Evolutionary conservation across 345 rosid species (phyloP).

Genomic region (Reutealis trisperma): DNA sequence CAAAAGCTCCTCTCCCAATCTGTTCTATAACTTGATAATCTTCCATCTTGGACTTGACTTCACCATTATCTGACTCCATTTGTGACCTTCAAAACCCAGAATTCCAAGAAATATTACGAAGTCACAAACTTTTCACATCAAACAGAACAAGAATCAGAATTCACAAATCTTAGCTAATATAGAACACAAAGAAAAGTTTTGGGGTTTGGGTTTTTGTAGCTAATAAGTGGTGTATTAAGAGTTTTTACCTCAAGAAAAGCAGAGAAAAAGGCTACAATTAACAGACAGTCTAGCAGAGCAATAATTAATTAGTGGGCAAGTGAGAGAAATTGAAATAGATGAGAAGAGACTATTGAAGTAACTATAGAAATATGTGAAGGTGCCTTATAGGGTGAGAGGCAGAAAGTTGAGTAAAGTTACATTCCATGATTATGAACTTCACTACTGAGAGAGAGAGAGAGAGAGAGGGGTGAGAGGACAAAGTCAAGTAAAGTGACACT

Average conservation of each 20-base stretch:
- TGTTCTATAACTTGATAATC: conserved; percentile 82
- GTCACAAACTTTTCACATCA: conserved; percentile 9
- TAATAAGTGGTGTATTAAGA: not conserved
- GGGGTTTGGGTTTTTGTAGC: not conserved
- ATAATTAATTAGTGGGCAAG: conserved; percentile 1
- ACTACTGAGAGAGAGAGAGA: conserved; percentile 21
- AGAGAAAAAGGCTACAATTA: not conserved
- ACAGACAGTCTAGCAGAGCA: not conserved
- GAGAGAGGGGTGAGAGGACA: conserved; percentile 13
- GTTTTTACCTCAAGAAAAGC: not conserved
- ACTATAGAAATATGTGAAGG: not conserved
- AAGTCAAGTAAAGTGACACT: conserved; percentile 4
- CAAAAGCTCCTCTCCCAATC: conserved; percentile 80
- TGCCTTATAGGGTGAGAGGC: conserved; percentile 24
- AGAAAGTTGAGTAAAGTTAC: conserved; percentile 40
- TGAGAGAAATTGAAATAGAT: conserved; percentile 4
- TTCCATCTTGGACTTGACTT: conserved; percentile 64
- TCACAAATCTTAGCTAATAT: not conserved
- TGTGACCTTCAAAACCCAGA: conserved; percentile 26
- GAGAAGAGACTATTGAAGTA: conserved; percentile 20
- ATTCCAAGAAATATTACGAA: not conserved
- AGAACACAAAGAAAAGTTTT: not conserved
- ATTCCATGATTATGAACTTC: conserved; percentile 29
- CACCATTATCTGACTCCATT: conserved; percentile 55
- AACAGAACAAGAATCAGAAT: not conserved